phyloP scores from a whole-genome alignment of 441 rosid species.

The Pelargonium citronellum region DNA sequence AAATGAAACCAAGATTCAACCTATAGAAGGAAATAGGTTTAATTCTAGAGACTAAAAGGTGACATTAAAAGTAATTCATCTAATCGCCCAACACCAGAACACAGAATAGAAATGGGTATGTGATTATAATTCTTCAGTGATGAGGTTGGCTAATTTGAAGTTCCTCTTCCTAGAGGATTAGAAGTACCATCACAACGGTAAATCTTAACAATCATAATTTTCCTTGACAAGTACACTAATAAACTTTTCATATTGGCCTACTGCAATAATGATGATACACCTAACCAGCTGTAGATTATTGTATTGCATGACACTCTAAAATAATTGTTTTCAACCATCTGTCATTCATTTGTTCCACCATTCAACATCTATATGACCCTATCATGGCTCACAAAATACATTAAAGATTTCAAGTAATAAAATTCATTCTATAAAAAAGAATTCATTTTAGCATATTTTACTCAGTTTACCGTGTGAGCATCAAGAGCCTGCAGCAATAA shows the following conservation, averaged over 20 bases:
- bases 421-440: neutral
- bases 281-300: neutral
- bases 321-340: neutral
- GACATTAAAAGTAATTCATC: neutral
- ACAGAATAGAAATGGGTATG: neutral
- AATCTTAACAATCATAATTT: neutral
- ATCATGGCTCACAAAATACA: neutral
- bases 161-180: neutral
- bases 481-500: no score
- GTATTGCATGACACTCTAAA: neutral
- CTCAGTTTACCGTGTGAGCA: neutral
- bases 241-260: neutral
- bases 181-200: neutral
- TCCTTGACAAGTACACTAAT: neutral
- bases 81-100: neutral
- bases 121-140: neutral
- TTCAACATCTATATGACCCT: neutral
- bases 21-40: neutral
- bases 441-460: neutral
- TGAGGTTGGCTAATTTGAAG: neutral
- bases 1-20: neutral
- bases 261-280: neutral
- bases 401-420: neutral
- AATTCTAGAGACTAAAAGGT: neutral
- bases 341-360: neutral